Evolutionary conservation across 2,329 filamentous ascomycete genomes (phyloP).

Genomic region (Tolypocladium sp.): DNA sequence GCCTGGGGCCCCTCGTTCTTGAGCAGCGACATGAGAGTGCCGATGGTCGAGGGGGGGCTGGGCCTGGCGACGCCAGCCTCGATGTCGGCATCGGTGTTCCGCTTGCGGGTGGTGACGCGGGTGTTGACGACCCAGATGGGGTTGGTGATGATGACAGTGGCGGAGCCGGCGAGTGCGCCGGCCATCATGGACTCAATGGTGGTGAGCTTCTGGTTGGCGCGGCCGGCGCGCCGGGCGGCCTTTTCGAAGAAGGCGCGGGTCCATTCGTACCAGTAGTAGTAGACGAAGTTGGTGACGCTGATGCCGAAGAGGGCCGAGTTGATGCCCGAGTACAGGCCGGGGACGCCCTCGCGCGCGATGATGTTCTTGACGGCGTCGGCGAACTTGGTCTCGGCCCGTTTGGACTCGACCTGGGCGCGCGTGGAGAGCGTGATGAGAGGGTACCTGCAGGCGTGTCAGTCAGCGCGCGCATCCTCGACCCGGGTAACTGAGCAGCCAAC

Average conservation of each 20-base stretch:
- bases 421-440: conserved; percentile 96
- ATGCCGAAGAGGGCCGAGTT: conserved; percentile 95
- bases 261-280: conserved; percentile 99
- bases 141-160: conserved; percentile 93
- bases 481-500: not conserved
- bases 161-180: conserved; percentile 84
- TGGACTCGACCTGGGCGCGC: conserved; percentile 94
- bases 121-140: conserved; percentile 99
- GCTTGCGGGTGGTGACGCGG: conserved; percentile 85
- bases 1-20: conserved; percentile 75
- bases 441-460: conserved; percentile 49
- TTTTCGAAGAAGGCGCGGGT: conserved; percentile 78
- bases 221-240: conserved; percentile 63
- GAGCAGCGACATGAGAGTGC: conserved; percentile 72
- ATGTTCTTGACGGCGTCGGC: conserved; percentile 77
- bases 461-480: not conserved
- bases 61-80: conserved; percentile 26
- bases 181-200: conserved; percentile 92
- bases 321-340: conserved; percentile 84
- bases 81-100: conserved; percentile 34
- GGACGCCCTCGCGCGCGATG: conserved; percentile 80
- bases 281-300: conserved; percentile 97
- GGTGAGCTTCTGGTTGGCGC: conserved; percentile 72
- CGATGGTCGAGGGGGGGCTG: conserved; percentile 63
- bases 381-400: conserved; percentile 78